Evolutionary conservation across 805 yeast species (phyloP), one percentile per base, ranked within the genome.

Genomic region (Wickerhamiella nectarea): DNA sequence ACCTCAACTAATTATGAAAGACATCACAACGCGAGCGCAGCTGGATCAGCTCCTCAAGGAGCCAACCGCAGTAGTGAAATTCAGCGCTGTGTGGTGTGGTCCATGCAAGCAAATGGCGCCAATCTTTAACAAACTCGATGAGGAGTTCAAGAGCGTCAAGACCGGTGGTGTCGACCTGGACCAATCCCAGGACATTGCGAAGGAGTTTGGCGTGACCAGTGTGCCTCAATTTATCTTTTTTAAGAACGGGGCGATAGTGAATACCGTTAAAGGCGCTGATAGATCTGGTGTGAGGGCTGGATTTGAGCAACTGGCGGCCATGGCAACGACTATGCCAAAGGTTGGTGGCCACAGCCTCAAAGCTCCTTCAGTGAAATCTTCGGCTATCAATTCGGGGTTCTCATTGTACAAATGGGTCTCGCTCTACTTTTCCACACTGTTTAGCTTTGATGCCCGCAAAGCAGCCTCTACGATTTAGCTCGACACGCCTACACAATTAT

Each of bases 101-200:
- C 97, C 98, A 46, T 91, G 98, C 71, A 84, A 85, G 71, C 83
- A 83, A 77, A 80, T 91, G 66, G 87, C 95, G 45, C 98, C 98
- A 56, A 67, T 81, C 67, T 69, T 89, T 54, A 95, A 87, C 61
- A 80, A 80, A 64, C 79, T 87, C 59, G 69, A 86, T 35, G 63
- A 65, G 38, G 72, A 74, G 60, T 57, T 47, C 55, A 49, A 57
- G 33, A 58, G 57, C 37, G 84, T 80, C 50, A 72, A 69, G 52
- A 84, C 87, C 70, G 74, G 74, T 71, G 86, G 87, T 70, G 76
- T 91, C 39, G 97, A 91, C 60, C 94, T 87, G 50, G 98, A 91
- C 59, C 76, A 76, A 62, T 68, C 79, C 49, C 74, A 72, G 42
- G 64, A 71, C 22, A 74, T 74, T 17, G 78, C 91, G 54, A 82